Conservation (phyloP, 2,329 filamentous ascomycete species). For the Fusarium albosuccineum region DNA sequence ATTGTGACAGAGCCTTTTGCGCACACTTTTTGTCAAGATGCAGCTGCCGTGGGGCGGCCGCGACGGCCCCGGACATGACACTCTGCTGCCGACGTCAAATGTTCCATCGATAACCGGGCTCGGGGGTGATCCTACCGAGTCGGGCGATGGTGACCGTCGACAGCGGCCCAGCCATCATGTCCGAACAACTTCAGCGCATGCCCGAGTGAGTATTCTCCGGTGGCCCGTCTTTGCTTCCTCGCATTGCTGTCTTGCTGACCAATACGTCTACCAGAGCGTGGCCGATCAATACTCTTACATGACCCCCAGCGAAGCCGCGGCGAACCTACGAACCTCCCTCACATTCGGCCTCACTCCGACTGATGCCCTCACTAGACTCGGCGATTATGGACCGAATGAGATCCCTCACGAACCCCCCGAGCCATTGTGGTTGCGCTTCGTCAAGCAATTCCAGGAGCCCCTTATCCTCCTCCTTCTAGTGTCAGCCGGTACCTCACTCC, state of each 20-base stretch:
- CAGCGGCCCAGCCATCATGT: constrained; percentile 53
- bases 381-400: constrained; percentile 90
- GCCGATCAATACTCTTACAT: constrained; percentile 75
- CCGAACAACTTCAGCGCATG: constrained; percentile 68
- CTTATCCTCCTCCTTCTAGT: constrained; percentile 91
- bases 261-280: constrained; percentile 56
- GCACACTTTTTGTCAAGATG: constrained; percentile 48
- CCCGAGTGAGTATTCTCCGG: constrained; percentile 58
- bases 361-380: constrained; percentile 84
- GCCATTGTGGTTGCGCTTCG: constrained; percentile 92
- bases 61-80: constrained; percentile 48
- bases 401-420: constrained; percentile 94
- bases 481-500: constrained; percentile 87
- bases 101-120: constrained; percentile 51
- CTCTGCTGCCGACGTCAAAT: constrained; percentile 52
- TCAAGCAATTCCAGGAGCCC: constrained; percentile 97
- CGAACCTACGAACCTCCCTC: constrained; percentile 84
- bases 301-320: constrained; percentile 82
- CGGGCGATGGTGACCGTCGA: constrained; percentile 44
- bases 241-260: constrained; percentile 16
- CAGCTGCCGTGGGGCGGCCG: constrained; percentile 55
- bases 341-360: constrained; percentile 82
- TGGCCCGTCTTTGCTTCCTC: not conserved
- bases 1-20: constrained; percentile 34
- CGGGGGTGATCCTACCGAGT: constrained; percentile 44